Evolutionary conservation across 192 early-diverging fungal species (phyloP).

Genomic region (Chytriomyces sp.): DNA sequence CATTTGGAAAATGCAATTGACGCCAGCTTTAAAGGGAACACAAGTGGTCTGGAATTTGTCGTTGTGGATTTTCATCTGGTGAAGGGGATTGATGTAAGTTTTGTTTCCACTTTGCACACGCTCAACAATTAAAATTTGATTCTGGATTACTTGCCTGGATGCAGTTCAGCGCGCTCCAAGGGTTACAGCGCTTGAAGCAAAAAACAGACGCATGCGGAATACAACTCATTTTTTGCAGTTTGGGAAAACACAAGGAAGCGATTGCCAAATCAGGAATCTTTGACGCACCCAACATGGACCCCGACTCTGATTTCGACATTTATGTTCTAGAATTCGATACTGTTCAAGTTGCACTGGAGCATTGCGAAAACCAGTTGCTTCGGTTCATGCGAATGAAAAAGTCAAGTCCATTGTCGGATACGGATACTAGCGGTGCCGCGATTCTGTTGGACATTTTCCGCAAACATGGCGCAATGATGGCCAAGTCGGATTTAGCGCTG

Average conservation of each 20-base stretch:
- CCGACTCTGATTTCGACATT: constrained; percentile 28
- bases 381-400: background rate
- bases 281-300: constrained; percentile 14
- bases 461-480: too few relatives aligned
- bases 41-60: constrained; percentile 80
- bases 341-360: constrained; percentile 89
- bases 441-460: too few relatives aligned
- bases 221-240: constrained; percentile 82
- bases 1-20: constrained; percentile 38
- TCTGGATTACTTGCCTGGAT: constrained; percentile 15
- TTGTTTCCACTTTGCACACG: too few relatives aligned
- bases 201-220: constrained; percentile 71
- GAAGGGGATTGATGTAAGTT: constrained; percentile 73
- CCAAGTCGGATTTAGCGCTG: too few relatives aligned
- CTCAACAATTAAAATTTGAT: background rate
- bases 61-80: constrained; percentile 89
- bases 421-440: too few relatives aligned
- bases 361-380: constrained; percentile 90
- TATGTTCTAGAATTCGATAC: constrained; percentile 76
- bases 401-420: too few relatives aligned
- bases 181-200: constrained; percentile 84
- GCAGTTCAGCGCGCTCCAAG: constrained; percentile 84
- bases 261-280: constrained; percentile 50
- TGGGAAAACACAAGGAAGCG: constrained; percentile 42
- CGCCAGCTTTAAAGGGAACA: constrained; percentile 25